Evolutionary conservation across 768 basidiomycete species (phyloP).

Genomic region (Candolleomyces aberdarensis): DNA sequence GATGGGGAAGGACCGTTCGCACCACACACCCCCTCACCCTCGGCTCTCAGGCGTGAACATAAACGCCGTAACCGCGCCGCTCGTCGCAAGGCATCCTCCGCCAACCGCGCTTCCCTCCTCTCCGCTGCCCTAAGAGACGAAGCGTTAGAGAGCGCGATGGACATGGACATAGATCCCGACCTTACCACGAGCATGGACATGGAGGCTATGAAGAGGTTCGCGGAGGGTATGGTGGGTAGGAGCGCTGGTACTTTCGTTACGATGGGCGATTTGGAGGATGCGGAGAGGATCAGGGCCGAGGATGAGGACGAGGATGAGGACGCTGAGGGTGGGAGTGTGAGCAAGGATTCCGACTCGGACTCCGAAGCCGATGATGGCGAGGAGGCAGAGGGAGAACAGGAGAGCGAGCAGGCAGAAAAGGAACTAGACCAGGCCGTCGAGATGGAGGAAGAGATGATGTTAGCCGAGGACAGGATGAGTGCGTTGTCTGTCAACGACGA

Average conservation of each 20-base stretch:
- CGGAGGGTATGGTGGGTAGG: constrained; percentile 42
- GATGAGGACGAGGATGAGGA: constrained; percentile 39
- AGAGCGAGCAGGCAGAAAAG: constrained; percentile 31
- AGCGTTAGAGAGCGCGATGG: constrained; percentile 49
- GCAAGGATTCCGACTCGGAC: constrained; percentile 8
- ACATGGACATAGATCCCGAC: constrained; percentile 69
- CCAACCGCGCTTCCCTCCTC: not conserved
- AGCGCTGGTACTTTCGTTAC: constrained; percentile 48
- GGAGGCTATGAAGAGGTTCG: constrained; percentile 52
- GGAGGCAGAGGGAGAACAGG: constrained; percentile 24
- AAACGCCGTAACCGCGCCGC: not conserved
- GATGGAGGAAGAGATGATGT: constrained; percentile 36
- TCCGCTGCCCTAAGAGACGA: constrained; percentile 16
- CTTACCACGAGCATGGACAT: constrained; percentile 35
- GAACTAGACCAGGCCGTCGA: constrained; percentile 26
- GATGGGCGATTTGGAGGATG: constrained; percentile 68
- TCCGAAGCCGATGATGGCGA: constrained; percentile 28
- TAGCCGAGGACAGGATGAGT: constrained; percentile 46
- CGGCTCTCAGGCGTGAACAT: not conserved
- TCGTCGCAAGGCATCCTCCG: not conserved
- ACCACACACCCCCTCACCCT: not conserved
- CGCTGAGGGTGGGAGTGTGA: constrained; percentile 12
- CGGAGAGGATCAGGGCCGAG: constrained; percentile 43
- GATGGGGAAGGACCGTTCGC: not conserved
- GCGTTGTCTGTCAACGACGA: constrained; percentile 24